Evolutionary conservation across 2,329 filamentous ascomycete species (phyloP), one percentile per base, ranked within the genome.

Genomic region (Chrysoporthe austroafricana): DNA sequence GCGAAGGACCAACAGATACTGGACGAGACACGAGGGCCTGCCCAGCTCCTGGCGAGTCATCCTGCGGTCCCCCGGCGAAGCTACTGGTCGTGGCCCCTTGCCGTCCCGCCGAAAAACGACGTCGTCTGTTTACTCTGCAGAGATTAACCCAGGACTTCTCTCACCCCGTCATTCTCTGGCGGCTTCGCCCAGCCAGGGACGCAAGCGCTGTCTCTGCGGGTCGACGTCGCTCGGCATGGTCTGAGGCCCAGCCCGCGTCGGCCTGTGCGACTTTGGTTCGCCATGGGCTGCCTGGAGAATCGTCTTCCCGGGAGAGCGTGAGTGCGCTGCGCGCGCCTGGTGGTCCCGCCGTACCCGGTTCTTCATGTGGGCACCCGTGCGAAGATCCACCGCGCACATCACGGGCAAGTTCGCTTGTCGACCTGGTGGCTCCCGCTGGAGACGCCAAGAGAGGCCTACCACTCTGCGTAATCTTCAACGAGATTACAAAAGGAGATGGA

Each of bases 401-500:
- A 64, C 62, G 59, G 48, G 39, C 42, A 62, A 69, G 61, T 57
- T 69, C 66, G 68, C 68, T 67, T 60, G 39, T 63, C 59, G 32
- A 18, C 56, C 48, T 32, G 44, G 57, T 32, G 63, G 63, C 63
- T 63, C 46, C 63, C 56, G n/a, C 63, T 43, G 59, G 59, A 34
- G 59, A 21, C 59, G 59, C 59, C 59, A 48, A 67, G 48, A 62
- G 62, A 46, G 58, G 39, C 68, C 61, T 58, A 59, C 65, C 58
- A 54, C 62, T 67, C 52, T 46, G 65, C 39, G 56, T 44, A 62
- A 36, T 69, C 63, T 63, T 64, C 57, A 67, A 34, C 59, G 61
- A 67, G 56, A 66, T 62, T 67, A 67, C 62, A 69, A 69, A 69
- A 69, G 68, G 68, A 69, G 68, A 65, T 67, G 63, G 50, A 18